Evolutionary conservation across 2,329 filamentous ascomycete genomes (phyloP).

Genomic region (Nothophaeocryptopus gaeumannii): DNA sequence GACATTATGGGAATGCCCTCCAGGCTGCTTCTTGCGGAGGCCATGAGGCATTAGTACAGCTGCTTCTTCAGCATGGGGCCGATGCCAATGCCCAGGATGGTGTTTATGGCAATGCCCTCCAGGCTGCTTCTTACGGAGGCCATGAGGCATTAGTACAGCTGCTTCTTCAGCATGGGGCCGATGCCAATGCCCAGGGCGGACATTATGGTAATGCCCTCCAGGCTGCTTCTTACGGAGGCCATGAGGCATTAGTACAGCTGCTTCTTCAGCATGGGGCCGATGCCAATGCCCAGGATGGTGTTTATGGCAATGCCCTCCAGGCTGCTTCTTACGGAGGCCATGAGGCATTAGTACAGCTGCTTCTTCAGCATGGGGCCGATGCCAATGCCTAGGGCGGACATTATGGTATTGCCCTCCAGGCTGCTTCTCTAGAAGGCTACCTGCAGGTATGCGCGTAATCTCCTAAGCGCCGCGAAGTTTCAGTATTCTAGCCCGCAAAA

Average conservation of each 20-base stretch:
- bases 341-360: neutral
- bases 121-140: neutral
- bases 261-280: slow-evolving; percentile 21
- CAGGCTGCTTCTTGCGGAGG: slow-evolving; percentile 1
- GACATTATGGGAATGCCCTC: neutral
- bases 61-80: slow-evolving; percentile 10
- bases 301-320: slow-evolving; percentile 6
- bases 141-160: neutral
- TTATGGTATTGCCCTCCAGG: neutral
- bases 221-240: slow-evolving; percentile 16
- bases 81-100: slow-evolving; percentile 6
- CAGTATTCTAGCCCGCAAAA: no score
- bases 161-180: neutral
- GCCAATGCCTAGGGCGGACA: neutral
- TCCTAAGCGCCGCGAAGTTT: no score
- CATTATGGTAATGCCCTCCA: slow-evolving; percentile 20
- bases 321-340: neutral
- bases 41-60: neutral
- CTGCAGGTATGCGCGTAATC: no score
- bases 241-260: slow-evolving; percentile 4
- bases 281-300: slow-evolving; percentile 14
- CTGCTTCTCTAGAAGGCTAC: slow-evolving; percentile 2
- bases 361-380: slow-evolving; percentile 3
- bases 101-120: neutral
- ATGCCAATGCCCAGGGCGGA: neutral